These are phyloP conservation scores for Ascosphaera pollenicola DNA, from an alignment of 2,329 filamentous ascomycete species.

Conservation along the genomic window DNA sequence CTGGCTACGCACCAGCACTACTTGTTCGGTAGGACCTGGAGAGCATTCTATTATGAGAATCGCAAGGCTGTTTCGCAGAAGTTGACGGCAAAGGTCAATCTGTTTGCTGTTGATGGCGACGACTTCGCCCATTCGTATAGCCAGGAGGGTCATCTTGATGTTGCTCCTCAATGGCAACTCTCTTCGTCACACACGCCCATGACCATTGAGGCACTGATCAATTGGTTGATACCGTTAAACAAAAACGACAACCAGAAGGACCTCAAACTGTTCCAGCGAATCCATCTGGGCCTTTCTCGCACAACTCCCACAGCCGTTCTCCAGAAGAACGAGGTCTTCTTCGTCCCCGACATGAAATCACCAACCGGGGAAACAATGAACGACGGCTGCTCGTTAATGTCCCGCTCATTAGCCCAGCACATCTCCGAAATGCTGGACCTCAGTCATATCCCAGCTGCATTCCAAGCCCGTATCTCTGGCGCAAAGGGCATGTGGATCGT, in stretches of 20 bases:
- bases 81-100: constrained; percentile 13
- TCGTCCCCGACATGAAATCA: constrained; percentile 9
- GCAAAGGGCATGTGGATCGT: constrained; percentile 41
- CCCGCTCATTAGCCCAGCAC: constrained; percentile 24
- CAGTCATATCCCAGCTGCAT: constrained; percentile 22
- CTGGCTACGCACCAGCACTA: constrained; percentile 16
- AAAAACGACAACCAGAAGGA: constrained; percentile 17
- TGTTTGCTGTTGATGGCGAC: constrained; percentile 24
- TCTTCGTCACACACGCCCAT: constrained; percentile 15
- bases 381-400: constrained; percentile 33
- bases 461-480: constrained; percentile 36
- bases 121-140: constrained; percentile 12
- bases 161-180: constrained; percentile 9
- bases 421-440: constrained; percentile 25
- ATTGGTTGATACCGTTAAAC: constrained; percentile 22
- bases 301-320: constrained; percentile 19
- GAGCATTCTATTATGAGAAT: constrained; percentile 22
- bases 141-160: neutral
- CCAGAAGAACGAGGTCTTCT: constrained; percentile 16
- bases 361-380: constrained; percentile 19
- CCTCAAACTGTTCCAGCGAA: constrained; percentile 23
- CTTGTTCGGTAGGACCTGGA: constrained; percentile 22
- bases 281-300: constrained; percentile 22
- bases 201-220: constrained; percentile 16
- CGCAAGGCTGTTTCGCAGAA: constrained; percentile 14